Conservation (phyloP, 371 early-diverging fungal species). For the Rhizomucor pusillus region DNA sequence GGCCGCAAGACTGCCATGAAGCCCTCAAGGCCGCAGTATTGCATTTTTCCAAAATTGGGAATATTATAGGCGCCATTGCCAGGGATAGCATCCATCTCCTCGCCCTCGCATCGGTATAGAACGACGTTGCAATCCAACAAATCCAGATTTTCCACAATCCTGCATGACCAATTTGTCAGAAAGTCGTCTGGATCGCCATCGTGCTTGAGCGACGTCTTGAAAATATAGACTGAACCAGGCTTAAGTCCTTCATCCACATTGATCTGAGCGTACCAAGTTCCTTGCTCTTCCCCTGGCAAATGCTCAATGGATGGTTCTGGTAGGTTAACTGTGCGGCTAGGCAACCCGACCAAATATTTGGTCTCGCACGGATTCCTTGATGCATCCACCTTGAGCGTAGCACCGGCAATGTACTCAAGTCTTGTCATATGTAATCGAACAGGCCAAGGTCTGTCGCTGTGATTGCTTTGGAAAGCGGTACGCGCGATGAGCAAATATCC, state of each 20-base stretch:
- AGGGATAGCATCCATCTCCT: conserved; percentile 76
- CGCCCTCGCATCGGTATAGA: conserved; percentile 81
- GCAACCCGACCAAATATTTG: conserved; percentile 54
- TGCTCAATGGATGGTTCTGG: conserved; percentile 30
- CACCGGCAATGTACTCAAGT: conserved; percentile 51
- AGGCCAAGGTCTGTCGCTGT: conserved; percentile 48
- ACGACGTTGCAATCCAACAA: conserved; percentile 76
- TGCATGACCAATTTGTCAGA: conserved; percentile 39
- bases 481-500: conserved; percentile 91
- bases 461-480: conserved; percentile 71
- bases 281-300: conserved; percentile 37
- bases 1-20: conserved; percentile 75
- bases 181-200: conserved; percentile 43
- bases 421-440: conserved; percentile 63
- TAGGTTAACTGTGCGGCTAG: conserved; percentile 46
- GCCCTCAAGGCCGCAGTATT: conserved; percentile 94
- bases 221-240: conserved; percentile 69
- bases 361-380: conserved; percentile 14
- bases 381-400: conserved; percentile 43
- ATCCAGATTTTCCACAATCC: conserved; percentile 46
- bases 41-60: conserved; percentile 75
- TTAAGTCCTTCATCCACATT: conserved; percentile 59
- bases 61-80: conserved; percentile 83
- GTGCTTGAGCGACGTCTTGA: conserved; percentile 60
- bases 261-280: conserved; percentile 61